phyloP scores from a whole-genome alignment of 129 eudicot species.

The Artemisia annua region DNA sequence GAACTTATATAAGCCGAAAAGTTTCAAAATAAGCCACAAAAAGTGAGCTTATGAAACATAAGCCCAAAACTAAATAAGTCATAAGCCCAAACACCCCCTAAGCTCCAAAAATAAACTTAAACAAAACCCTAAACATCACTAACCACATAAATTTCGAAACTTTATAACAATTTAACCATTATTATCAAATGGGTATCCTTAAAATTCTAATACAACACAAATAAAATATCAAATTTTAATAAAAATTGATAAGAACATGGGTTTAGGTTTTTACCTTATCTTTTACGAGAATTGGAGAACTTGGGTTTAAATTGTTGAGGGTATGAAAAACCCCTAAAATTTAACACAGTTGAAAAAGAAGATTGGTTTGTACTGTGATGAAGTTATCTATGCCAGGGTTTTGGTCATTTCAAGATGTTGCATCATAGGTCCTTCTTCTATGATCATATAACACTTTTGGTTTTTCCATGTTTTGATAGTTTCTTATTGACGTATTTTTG shows the following conservation, averaged over 20 bases:
- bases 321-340: conserved; percentile 28
- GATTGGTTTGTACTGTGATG: too few relatives aligned
- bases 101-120: not conserved
- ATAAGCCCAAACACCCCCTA: too few relatives aligned
- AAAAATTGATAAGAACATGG: conserved; percentile 5
- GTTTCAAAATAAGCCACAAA: too few relatives aligned
- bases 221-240: not conserved
- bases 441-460: too few relatives aligned
- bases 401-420: too few relatives aligned
- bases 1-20: too few relatives aligned
- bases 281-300: conserved; percentile 6
- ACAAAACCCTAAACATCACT: not conserved
- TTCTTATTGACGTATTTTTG: too few relatives aligned
- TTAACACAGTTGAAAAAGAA: conserved; percentile 2
- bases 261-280: conserved; percentile 26
- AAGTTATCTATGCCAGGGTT: too few relatives aligned
- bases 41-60: too few relatives aligned
- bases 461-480: too few relatives aligned
- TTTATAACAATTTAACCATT: not conserved
- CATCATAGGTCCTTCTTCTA: too few relatives aligned
- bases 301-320: conserved; percentile 5
- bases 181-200: not conserved
- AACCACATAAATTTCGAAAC: not conserved
- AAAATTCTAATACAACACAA: not conserved
- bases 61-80: too few relatives aligned